Evolutionary conservation across 208 protist genomes (phyloP).

Genomic region (Leishmania amazonensis): DNA sequence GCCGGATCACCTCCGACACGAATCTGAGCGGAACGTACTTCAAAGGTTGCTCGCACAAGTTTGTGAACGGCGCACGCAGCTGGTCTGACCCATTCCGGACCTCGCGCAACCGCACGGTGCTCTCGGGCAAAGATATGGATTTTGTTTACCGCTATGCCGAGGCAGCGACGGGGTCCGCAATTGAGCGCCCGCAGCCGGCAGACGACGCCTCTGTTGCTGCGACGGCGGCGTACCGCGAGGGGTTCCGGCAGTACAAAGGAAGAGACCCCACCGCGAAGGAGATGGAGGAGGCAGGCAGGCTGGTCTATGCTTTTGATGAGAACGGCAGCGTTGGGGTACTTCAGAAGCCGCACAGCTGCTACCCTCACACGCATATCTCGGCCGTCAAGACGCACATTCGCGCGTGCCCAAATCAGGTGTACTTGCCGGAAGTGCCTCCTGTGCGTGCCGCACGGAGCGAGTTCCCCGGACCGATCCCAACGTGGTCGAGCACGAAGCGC

Average conservation of each 20-base stretch:
- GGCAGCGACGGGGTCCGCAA: conserved; percentile 38
- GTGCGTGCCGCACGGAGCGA: conserved; percentile 69
- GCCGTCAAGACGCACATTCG: conserved; percentile 46
- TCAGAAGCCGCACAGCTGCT: conserved; percentile 82
- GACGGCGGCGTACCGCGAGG: conserved; percentile 69
- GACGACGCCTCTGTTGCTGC: conserved; percentile 44
- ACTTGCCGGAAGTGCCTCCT: conserved; percentile 55
- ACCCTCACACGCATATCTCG: conserved; percentile 79
- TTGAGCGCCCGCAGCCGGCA: conserved; percentile 37
- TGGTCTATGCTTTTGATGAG: conserved; percentile 77
- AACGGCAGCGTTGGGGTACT: conserved; percentile 75
- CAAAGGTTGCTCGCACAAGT: conserved; percentile 51
- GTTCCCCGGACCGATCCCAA: conserved; percentile 83
- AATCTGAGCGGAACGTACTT: conserved; percentile 45
- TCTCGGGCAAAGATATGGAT: conserved; percentile 71
- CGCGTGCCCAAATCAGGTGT: conserved; percentile 69
- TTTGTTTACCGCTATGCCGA: conserved; percentile 87
- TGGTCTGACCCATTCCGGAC: conserved; percentile 61
- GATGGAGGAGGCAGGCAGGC: conserved; percentile 64
- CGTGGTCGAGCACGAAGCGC: conserved; percentile 86
- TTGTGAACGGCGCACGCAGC: conserved; percentile 18
- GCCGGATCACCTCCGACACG: not conserved
- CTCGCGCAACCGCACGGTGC: conserved; percentile 42
- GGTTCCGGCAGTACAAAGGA: conserved; percentile 72
- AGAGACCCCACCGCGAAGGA: conserved; percentile 75